Evolutionary conservation across 164 flowering plant species (phyloP).

Genomic region (Tetracentron sinense): DNA sequence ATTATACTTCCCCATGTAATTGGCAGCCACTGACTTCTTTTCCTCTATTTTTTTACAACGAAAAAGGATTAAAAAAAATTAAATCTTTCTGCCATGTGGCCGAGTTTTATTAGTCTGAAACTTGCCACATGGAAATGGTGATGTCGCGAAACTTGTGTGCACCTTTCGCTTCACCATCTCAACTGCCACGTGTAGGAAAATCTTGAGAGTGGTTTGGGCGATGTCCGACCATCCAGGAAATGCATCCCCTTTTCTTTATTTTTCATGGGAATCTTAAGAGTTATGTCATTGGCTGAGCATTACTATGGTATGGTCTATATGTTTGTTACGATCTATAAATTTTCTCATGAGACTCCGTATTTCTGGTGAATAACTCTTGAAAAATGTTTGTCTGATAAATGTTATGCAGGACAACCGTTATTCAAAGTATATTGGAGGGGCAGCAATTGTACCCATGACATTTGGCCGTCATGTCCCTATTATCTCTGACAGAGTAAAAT

Average conservation of each 20-base stretch:
- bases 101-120: background rate
- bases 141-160: background rate
- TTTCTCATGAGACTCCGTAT: too few relatives aligned
- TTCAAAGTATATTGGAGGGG: conserved; percentile 65
- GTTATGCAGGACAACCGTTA: conserved; percentile 83
- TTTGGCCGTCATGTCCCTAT: conserved; percentile 96
- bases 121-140: too few relatives aligned
- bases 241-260: too few relatives aligned
- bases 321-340: too few relatives aligned
- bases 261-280: too few relatives aligned
- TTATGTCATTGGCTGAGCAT: too few relatives aligned
- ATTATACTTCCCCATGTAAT: too few relatives aligned
- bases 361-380: background rate
- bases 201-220: background rate
- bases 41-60: too few relatives aligned
- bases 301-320: too few relatives aligned
- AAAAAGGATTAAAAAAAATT: too few relatives aligned
- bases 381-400: conserved; percentile 1
- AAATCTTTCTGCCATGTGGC: background rate
- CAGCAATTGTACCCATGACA: conserved; percentile 94
- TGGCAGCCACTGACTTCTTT: too few relatives aligned
- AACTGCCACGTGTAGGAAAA: background rate
- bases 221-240: background rate
- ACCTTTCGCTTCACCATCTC: background rate
- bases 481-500: conserved; percentile 69